These are phyloP conservation scores for Triadica sebifera DNA, from an alignment of 345 rosid genomes.

Conservation along the genomic window DNA sequence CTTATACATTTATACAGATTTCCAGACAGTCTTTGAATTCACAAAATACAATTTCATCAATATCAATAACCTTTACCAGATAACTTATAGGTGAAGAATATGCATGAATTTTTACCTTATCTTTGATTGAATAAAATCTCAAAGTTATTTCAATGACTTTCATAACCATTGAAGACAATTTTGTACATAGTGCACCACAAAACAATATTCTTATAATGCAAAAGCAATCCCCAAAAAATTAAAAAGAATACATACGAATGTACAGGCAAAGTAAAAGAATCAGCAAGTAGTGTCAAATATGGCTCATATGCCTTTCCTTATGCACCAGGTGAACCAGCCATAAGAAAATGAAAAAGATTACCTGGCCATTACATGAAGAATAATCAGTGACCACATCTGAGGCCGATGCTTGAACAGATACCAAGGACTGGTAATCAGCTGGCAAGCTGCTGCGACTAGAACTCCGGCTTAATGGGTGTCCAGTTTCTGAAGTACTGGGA, in stretches of 20 bases:
- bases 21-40: too few relatives aligned
- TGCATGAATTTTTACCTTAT: not conserved
- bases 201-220: not conserved
- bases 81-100: too few relatives aligned
- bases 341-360: constrained; percentile 25
- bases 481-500: constrained; percentile 36
- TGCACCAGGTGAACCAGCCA: not conserved
- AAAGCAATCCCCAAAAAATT: not conserved
- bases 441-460: constrained; percentile 48
- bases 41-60: too few relatives aligned
- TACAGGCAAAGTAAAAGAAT: not conserved
- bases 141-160: not conserved
- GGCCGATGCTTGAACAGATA: constrained; percentile 52
- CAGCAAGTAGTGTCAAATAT: not conserved
- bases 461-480: constrained; percentile 30
- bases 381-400: constrained; percentile 44
- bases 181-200: not conserved
- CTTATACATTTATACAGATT: too few relatives aligned
- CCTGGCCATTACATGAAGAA: constrained; percentile 54
- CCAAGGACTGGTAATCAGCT: constrained; percentile 41
- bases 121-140: not conserved
- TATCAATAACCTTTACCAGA: too few relatives aligned
- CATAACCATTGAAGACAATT: not conserved
- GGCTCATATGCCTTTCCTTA: not conserved
- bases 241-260: not conserved